These are phyloP conservation scores for Mycena haematopus DNA, from an alignment of 768 basidiomycete species.

Conservation along the genomic window DNA sequence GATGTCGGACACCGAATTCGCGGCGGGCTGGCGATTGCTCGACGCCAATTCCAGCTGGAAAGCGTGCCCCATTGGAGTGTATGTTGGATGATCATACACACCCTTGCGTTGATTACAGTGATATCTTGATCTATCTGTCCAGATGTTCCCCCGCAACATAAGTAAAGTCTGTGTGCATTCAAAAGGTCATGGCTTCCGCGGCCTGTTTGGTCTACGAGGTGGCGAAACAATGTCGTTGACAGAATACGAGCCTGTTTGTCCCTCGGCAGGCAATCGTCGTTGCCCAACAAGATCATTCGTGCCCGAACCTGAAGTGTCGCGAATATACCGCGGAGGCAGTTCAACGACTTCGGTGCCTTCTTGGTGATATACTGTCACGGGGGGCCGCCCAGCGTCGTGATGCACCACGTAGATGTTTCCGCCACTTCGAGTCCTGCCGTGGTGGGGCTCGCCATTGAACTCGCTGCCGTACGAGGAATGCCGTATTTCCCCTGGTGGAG, in stretches of 20 bases:
- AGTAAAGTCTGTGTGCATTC: background rate
- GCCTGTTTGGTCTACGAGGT: conserved; percentile 19
- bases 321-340: conserved; percentile 60
- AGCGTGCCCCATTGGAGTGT: conserved; percentile 74
- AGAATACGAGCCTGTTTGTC: conserved; percentile 1
- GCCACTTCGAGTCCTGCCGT: conserved; percentile 9
- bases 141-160: background rate
- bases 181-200: conserved; percentile 4
- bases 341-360: conserved; percentile 65
- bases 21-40: conserved; percentile 62
- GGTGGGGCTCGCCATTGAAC: conserved; percentile 10
- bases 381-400: conserved; percentile 62
- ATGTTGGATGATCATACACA: conserved; percentile 27
- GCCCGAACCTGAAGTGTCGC: background rate
- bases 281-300: conserved; percentile 1
- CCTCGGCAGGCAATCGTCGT: background rate
- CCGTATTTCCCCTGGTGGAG: conserved; percentile 45
- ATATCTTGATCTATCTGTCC: background rate
- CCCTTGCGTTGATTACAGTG: background rate
- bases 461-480: conserved; percentile 28
- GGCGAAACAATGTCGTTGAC: conserved; percentile 4
- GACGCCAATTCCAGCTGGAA: conserved; percentile 56
- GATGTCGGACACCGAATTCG: conserved; percentile 21
- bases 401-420: conserved; percentile 62
- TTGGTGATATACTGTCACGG: conserved; percentile 63